Base-by-base conservation (phyloP, 169 alveolate species). In the Toxoplasma gondii region DNA sequence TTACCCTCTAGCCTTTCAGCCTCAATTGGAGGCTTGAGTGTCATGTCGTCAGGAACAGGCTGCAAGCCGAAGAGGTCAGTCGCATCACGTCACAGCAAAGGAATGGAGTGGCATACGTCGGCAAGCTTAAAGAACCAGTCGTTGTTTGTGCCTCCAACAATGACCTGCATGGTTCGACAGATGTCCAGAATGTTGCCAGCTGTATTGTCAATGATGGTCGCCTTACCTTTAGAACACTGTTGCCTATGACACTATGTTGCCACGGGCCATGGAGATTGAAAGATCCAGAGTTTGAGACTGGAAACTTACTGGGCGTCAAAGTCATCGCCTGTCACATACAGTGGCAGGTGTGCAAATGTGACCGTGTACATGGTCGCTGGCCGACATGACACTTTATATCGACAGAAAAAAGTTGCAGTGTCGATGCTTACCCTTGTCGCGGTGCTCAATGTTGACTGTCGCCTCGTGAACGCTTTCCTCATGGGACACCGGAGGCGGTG, bases 291-390 rank as follows among this genome's bases (percentile, higher is more conserved):
- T 7, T 49, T 49, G 58, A 49, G 58, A 49, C 58, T 49, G 58
- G 22, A 82, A 49, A 2, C 90, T 43, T 41, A 82, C 90, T 43
- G 54, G 43, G 64, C 90, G 67, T 10, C 90, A 31, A 82, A 82
- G 90, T 82, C 64, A 16, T 82, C 90, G 38, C 67, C 90, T 29
- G 90, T 82, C 53, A 82, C 90, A 38, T 43, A 41, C 53, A 36
- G 34, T 9, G 90, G 90, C 90, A 82, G 12, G 90, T 82, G 90
- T 9, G 90, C 90, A 82, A 82, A 43, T 43, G 90, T 82, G 31
- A 82, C 90, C 90, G 90, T 41, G 29, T 82, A 82, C 64, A 82
- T 43, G 19, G 90, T 82, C 31, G 90, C 90, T 82, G 90, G 22
- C 69, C 31, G 41, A 9, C 64, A 31, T 0, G 54, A 4, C 34